Evolutionary conservation across 495 filamentous ascomycete species (phyloP).

Genomic region (Xylaria curta): DNA sequence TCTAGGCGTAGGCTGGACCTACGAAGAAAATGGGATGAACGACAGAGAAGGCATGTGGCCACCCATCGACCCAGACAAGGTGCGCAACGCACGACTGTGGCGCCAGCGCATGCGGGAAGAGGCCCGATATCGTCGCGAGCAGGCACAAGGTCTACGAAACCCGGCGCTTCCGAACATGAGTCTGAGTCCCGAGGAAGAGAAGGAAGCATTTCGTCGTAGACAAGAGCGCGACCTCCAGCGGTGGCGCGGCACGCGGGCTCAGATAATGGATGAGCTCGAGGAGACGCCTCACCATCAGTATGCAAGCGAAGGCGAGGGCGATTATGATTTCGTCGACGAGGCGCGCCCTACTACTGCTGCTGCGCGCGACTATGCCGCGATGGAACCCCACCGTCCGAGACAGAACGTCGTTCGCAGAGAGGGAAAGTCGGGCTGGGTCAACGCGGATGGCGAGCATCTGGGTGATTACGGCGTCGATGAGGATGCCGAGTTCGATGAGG

Average conservation of each 20-base stretch:
- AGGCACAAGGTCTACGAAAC: slow-evolving; percentile 45
- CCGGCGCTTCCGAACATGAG: slow-evolving; percentile 15
- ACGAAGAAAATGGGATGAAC: slow-evolving; percentile 88
- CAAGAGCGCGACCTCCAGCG: slow-evolving; percentile 38
- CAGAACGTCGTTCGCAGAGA: slow-evolving; percentile 36
- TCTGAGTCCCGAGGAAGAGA: slow-evolving; percentile 53
- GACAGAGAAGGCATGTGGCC: slow-evolving; percentile 74
- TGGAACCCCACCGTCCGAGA: background rate
- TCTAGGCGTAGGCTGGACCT: slow-evolving; percentile 63
- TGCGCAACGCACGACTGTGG: slow-evolving; percentile 55
- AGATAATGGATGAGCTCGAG: slow-evolving; percentile 49
- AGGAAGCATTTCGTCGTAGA: slow-evolving; percentile 47
- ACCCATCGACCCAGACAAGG: slow-evolving; percentile 86
- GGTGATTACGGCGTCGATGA: slow-evolving; percentile 92
- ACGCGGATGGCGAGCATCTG: slow-evolving; percentile 83
- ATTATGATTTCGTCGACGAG: slow-evolving; percentile 36
- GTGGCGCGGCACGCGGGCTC: slow-evolving; percentile 31
- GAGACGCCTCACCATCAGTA: slow-evolving; percentile 47
- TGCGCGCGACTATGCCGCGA: background rate
- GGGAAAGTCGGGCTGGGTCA: slow-evolving; percentile 75
- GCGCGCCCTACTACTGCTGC: slow-evolving; percentile 33
- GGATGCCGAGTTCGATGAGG: slow-evolving; percentile 72
- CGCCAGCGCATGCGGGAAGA: slow-evolving; percentile 40
- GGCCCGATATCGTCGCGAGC: slow-evolving; percentile 60
- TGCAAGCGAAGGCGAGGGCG: slow-evolving; percentile 39